Percentiles rank a stretch among this genome's conserved stretches.
Evolutionary conservation across 1,284 basidiomycete genomes (phyloP).

Genomic region (Ustilago shanxiensis): DNA sequence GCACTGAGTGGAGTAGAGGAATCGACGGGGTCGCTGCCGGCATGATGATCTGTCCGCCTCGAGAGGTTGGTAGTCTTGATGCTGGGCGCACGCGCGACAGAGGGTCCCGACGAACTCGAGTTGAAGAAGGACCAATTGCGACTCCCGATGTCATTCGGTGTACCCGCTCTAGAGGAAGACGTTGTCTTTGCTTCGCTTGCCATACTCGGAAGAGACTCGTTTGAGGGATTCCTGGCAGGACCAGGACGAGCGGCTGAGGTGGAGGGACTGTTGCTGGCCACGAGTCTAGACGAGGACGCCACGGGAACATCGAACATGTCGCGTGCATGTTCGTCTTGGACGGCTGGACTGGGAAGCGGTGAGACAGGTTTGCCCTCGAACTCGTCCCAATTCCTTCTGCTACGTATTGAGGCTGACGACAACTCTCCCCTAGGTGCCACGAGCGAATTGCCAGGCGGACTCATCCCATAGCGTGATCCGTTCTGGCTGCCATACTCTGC

Average conservation of each 20-base stretch:
- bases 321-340: conserved; percentile 29
- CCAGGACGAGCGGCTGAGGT: conserved; percentile 5
- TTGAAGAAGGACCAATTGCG: conserved; percentile 64
- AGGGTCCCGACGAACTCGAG: conserved; percentile 22
- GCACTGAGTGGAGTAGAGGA: conserved; percentile 17
- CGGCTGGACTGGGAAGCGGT: conserved; percentile 63
- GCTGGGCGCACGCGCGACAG: conserved; percentile 40
- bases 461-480: conserved; percentile 33
- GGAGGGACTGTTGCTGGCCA: background rate
- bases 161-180: conserved; percentile 12
- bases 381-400: conserved; percentile 63
- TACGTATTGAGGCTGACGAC: conserved; percentile 61
- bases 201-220: conserved; percentile 21
- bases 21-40: conserved; percentile 13
- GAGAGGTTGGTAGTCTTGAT: conserved; percentile 29
- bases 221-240: conserved; percentile 8
- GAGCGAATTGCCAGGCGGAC: conserved; percentile 15
- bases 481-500: conserved; percentile 32
- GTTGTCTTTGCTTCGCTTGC: conserved; percentile 8
- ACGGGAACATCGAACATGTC: conserved; percentile 50
- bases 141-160: conserved; percentile 18
- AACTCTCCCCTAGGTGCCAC: conserved; percentile 43
- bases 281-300: conserved; percentile 17
- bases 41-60: conserved; percentile 5
- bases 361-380: conserved; percentile 66